Conservation (phyloP, 176 grass and related monocot genomes). For the Melocanna baccifera region DNA sequence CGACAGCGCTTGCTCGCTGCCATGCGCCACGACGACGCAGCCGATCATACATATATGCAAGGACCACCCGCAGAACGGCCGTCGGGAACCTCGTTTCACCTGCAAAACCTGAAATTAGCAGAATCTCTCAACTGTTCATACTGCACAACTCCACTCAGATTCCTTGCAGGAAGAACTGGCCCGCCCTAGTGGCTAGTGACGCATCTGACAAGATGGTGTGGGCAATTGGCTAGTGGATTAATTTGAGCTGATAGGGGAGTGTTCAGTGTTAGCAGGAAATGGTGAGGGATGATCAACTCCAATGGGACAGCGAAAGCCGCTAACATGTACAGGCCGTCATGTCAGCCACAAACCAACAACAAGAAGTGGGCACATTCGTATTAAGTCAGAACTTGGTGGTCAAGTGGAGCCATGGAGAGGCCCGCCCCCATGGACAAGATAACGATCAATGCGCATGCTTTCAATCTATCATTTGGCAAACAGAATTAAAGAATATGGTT, state of each 20-base stretch:
- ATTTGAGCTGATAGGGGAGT: background rate
- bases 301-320: background rate
- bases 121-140: no score
- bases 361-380: background rate
- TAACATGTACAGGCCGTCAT: conserved; percentile 3
- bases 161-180: background rate
- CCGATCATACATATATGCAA: background rate
- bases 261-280: background rate
- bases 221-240: background rate
- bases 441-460: background rate
- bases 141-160: background rate
- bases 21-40: background rate
- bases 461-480: background rate
- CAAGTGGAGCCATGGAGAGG: background rate
- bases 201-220: background rate
- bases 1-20: conserved; percentile 47
- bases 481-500: background rate
- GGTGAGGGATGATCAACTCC: background rate
- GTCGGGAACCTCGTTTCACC: background rate
- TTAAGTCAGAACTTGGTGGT: background rate
- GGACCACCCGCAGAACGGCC: background rate
- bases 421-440: background rate
- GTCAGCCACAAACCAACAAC: background rate
- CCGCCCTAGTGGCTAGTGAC: background rate
- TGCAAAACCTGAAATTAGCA: background rate